Conservation (phyloP, 306 rosid species). For the Quercus gilva region DNA sequence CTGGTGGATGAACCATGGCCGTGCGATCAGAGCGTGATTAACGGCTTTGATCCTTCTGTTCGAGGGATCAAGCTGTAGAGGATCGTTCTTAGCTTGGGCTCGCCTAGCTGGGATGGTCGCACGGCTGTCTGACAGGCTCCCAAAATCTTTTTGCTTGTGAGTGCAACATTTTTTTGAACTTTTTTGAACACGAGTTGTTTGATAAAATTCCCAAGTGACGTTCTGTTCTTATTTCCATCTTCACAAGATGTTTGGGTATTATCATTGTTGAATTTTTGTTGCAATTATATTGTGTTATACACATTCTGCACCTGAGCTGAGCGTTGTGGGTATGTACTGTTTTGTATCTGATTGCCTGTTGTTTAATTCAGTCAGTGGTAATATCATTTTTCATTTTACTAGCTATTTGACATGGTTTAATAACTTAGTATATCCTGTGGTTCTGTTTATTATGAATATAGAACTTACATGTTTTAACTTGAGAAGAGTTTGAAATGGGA, state of each 20-base stretch:
- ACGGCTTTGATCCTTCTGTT: not conserved
- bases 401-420: constrained; percentile 10
- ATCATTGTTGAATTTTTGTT: too few species aligned
- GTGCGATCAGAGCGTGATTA: not conserved
- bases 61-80: not conserved
- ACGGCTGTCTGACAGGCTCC: not conserved
- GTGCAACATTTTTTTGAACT: too few species aligned
- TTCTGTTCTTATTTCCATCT: too few species aligned
- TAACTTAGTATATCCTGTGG: constrained; percentile 1
- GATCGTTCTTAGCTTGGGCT: not conserved
- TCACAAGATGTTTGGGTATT: too few species aligned
- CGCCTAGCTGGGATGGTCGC: not conserved
- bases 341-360: constrained; percentile 16
- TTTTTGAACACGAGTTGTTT: too few species aligned
- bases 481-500: constrained; percentile 14
- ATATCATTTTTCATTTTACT: constrained; percentile 2
- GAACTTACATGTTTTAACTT: not conserved
- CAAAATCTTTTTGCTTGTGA: not conserved
- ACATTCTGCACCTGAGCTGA: constrained; percentile 54
- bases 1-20: not conserved
- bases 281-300: too few species aligned
- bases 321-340: constrained; percentile 77
- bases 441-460: not conserved
- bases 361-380: not conserved
- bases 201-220: too few species aligned